A percentile compares a stretch with the other conserved stretches of the same genome.
Evolutionary conservation across 2,329 filamentous ascomycete genomes (phyloP).

Genomic region (Trichoderma sp.): DNA sequence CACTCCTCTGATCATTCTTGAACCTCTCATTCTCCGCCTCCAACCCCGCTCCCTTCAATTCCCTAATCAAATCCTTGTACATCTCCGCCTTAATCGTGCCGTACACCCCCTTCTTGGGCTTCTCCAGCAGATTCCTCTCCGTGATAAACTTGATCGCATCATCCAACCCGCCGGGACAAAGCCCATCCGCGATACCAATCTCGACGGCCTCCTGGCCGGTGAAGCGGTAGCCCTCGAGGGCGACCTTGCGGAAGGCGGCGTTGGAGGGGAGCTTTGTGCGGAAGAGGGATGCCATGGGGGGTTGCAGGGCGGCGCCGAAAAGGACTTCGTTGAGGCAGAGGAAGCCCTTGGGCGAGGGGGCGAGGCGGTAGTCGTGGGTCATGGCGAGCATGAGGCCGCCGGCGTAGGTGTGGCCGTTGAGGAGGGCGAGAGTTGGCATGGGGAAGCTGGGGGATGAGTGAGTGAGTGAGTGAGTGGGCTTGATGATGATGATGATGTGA

Average conservation of each 20-base stretch:
- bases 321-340: conserved; percentile 79
- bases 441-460: conserved; percentile 49
- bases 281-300: conserved; percentile 73
- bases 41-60: conserved; percentile 52
- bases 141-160: conserved; percentile 59
- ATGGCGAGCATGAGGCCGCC: conserved; percentile 78
- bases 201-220: conserved; percentile 60
- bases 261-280: conserved; percentile 60
- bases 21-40: conserved; percentile 50
- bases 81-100: conserved; percentile 71
- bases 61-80: conserved; percentile 62
- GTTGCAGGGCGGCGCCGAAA: conserved; percentile 70
- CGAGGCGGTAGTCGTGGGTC: conserved; percentile 80
- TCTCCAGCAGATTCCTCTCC: conserved; percentile 57
- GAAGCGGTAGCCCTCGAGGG: conserved; percentile 72
- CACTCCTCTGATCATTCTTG: conserved; percentile 38
- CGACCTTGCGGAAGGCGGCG: conserved; percentile 56
- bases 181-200: conserved; percentile 64
- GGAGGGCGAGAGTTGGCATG: conserved; percentile 76
- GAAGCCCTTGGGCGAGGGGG: conserved; percentile 67
- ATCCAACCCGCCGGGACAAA: conserved; percentile 56
- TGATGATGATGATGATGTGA: neutral
- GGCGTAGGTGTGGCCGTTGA: conserved; percentile 80
- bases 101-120: conserved; percentile 65
- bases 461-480: neutral